Evolutionary conservation across 805 yeast species (phyloP).

Genomic region (Lipomyces chichibuensis): DNA sequence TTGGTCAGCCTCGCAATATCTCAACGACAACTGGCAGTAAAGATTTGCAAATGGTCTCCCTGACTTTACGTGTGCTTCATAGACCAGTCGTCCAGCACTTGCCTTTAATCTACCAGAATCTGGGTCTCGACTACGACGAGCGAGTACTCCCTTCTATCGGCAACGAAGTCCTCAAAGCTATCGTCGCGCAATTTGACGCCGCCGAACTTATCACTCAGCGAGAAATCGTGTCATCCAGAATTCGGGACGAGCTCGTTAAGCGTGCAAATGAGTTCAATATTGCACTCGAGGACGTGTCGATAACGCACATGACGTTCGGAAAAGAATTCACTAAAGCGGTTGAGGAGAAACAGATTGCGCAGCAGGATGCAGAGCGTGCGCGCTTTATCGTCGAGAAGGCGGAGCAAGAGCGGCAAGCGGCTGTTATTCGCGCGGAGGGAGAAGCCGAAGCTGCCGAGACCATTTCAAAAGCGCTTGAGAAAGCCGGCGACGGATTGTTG

Average conservation of each 20-base stretch:
- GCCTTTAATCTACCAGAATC: slow-evolving; percentile 83
- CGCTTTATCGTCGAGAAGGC: slow-evolving; percentile 91
- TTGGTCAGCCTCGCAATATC: slow-evolving; percentile 71
- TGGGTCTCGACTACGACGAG: slow-evolving; percentile 94
- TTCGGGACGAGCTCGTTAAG: slow-evolving; percentile 78
- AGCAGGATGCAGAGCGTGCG: slow-evolving; percentile 98
- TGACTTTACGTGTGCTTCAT: slow-evolving; percentile 90
- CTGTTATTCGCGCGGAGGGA: slow-evolving; percentile 96
- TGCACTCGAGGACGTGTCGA: slow-evolving; percentile 92
- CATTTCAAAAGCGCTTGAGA: slow-evolving; percentile 86
- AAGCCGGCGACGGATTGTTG: slow-evolving; percentile 94
- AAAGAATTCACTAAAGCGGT: slow-evolving; percentile 96
- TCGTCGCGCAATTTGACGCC: slow-evolving; percentile 93
- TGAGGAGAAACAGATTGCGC: slow-evolving; percentile 98
- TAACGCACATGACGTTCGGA: slow-evolving; percentile 97
- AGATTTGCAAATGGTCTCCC: slow-evolving; percentile 92
- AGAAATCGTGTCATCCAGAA: slow-evolving; percentile 87
- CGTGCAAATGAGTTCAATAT: slow-evolving; percentile 90
- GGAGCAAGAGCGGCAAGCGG: slow-evolving; percentile 94
- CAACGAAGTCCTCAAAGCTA: slow-evolving; percentile 84
- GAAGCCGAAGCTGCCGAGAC: slow-evolving; percentile 98
- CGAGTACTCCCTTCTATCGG: slow-evolving; percentile 91
- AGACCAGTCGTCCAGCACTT: slow-evolving; percentile 85
- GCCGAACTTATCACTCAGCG: slow-evolving; percentile 97
- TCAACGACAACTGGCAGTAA: slow-evolving; percentile 95